Conservation (phyloP, 2,329 filamentous ascomycete species). For the Diaporthe vexans region DNA sequence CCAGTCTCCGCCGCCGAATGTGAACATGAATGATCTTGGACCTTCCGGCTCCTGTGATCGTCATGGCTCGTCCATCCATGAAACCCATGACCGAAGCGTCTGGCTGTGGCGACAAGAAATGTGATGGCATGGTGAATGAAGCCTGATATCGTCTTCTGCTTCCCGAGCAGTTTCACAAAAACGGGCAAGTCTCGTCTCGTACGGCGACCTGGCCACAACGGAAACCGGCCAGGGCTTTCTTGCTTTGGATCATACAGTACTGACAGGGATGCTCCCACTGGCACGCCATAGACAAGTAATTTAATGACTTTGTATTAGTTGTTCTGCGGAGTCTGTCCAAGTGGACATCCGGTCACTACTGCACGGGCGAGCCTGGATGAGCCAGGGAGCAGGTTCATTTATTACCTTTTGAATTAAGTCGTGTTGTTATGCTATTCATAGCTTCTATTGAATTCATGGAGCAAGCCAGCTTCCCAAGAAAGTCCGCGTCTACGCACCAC, state of each 20-base stretch:
- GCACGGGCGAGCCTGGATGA: neutral
- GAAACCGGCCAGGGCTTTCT: neutral
- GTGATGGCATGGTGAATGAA: constrained; percentile 82
- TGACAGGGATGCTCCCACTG: neutral
- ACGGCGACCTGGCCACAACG: constrained; percentile 53
- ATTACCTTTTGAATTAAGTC: neutral
- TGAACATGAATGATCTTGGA: neutral
- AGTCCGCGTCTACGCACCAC: neutral
- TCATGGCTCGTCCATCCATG: neutral
- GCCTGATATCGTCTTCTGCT: constrained; percentile 91
- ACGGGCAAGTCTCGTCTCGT: constrained; percentile 63
- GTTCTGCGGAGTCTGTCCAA: neutral
- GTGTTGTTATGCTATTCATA: constrained; percentile 21
- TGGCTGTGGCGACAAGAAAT: constrained; percentile 71
- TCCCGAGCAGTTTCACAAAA: constrained; percentile 75
- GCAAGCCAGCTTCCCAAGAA: neutral
- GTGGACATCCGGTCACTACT: neutral
- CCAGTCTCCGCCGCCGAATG: neutral
- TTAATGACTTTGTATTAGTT: too few relatives aligned
- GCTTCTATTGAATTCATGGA: constrained; percentile 17
- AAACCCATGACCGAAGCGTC: constrained; percentile 69
- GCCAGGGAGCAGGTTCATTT: neutral
- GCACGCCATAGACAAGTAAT: neutral
- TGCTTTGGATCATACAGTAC: neutral
- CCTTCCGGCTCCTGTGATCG: neutral